Base-by-base conservation (phyloP, 257 asterid genomes). In the Solanum tarapatanum region DNA sequence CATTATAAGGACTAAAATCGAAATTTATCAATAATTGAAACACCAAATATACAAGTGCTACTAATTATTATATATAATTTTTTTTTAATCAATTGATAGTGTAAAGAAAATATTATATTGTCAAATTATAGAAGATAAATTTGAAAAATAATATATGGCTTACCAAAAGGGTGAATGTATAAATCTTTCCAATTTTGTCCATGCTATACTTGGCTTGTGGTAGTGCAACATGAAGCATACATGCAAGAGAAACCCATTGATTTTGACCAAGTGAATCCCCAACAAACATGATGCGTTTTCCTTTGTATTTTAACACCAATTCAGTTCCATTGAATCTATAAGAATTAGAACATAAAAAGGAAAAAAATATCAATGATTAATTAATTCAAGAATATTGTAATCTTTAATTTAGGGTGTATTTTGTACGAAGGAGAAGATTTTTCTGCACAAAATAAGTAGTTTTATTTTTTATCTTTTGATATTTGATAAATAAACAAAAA, bases 191-290 rank as follows among this genome's bases (percentile, higher is more conserved):
- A 32, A 11, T 64, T 84, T 39, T 68, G 11, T 32, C 82, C 17
- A 86, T 37, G 72, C 37, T 87, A 79, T 86, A 85, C 12, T 88
- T 75, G 30, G 92, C 58, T 24, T 87, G 87, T 86, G 93, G 91
- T 37, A 87, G 72, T 11, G 90, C 14, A n/a, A 88, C 90, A 72
- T 85, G 84, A 72, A 92, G 85, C 87, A 91, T 88, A 83, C 94
- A 90, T 14, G 88, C 90, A 83, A 92, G 84, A 8, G 94, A 92
- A 62, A 88, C 89, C 93, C 93, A 92, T 7, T 92, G 93, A 79
- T 92, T 92, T 86, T 89, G 69, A 86, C 94, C 89, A n/a, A 92
- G 14, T 39, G 94, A 92, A 73, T 92, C 94, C 45, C 93, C 94
- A 72, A 92, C 91, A 75, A 92, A 91, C 93, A 91, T 87, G 86